phyloP scores from a whole-genome alignment of 768 basidiomycete genomes.

The Psilocybe azurescens region DNA sequence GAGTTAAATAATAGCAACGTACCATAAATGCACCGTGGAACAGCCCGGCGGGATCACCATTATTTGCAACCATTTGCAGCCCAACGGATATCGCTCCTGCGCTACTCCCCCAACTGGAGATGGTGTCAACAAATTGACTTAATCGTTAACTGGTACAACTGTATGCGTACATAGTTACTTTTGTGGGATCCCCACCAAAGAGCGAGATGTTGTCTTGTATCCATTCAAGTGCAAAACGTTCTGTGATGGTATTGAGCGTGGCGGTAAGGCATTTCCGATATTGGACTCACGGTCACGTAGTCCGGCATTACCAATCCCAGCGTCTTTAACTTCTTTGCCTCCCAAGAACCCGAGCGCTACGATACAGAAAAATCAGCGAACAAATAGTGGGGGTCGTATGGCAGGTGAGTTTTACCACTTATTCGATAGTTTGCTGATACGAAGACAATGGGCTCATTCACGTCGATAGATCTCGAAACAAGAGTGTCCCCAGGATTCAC shows the following conservation, averaged over 20 bases:
- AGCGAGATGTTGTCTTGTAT: slow-evolving; percentile 53
- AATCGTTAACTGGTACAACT: neutral
- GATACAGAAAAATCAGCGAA: neutral
- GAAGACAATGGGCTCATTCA: slow-evolving; percentile 38
- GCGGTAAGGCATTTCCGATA: neutral
- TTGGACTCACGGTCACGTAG: slow-evolving; percentile 50
- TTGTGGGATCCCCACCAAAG: slow-evolving; percentile 58
- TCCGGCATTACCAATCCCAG: slow-evolving; percentile 53
- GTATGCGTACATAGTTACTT: slow-evolving; percentile 41
- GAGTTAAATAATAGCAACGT: slow-evolving; percentile 1
- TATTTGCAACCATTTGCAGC: slow-evolving; percentile 35
- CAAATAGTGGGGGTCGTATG: neutral
- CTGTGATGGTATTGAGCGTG: slow-evolving; percentile 24
- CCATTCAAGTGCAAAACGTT: slow-evolving; percentile 56
- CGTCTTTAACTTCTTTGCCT: slow-evolving; percentile 41
- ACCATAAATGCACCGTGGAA: slow-evolving; percentile 43
- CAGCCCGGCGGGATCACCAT: slow-evolving; percentile 33
- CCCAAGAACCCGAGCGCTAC: slow-evolving; percentile 47
- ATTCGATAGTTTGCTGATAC: slow-evolving; percentile 47
- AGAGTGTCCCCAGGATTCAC: slow-evolving; percentile 28
- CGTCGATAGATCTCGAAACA: slow-evolving; percentile 37
- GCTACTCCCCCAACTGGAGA: slow-evolving; percentile 42
- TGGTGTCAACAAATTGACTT: slow-evolving; percentile 40
- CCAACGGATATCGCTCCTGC: slow-evolving; percentile 49
- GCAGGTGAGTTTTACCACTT: slow-evolving; percentile 26